Percentiles rank a stretch among this genome's conserved stretches.
Conservation (phyloP, 495 filamentous ascomycete genomes). For the Pseudotulostoma volvatum region DNA sequence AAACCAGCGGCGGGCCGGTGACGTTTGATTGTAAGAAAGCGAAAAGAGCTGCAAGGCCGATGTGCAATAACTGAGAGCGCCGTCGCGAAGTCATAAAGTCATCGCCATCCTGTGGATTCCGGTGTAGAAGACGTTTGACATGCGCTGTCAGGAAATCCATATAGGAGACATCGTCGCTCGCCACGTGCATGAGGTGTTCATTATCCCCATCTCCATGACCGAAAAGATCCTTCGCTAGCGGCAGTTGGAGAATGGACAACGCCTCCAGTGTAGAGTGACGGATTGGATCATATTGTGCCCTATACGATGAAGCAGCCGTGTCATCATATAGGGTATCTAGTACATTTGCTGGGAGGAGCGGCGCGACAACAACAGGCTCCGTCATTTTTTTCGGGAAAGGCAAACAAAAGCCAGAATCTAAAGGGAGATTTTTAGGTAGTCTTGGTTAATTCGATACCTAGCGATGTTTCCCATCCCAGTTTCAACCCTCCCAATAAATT, state of each 20-base stretch:
- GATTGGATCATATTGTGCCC: conserved; percentile 22
- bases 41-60: conserved; percentile 58
- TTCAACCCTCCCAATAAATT: too few species aligned
- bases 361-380: too few species aligned
- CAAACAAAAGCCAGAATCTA: too few species aligned
- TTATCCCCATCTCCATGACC: conserved; percentile 16
- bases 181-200: conserved; percentile 12
- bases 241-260: conserved; percentile 21
- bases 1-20: conserved; percentile 65
- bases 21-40: conserved; percentile 86
- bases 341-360: too few species aligned
- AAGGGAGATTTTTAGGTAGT: too few species aligned
- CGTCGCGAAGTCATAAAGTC: conserved; percentile 17
- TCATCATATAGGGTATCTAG: conserved; percentile 22
- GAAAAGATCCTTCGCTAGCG: conserved; percentile 22
- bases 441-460: too few species aligned
- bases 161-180: conserved; percentile 19
- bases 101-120: conserved; percentile 7
- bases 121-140: conserved; percentile 13
- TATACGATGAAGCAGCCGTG: conserved; percentile 9
- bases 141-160: conserved; percentile 20
- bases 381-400: too few species aligned
- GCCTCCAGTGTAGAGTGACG: conserved; percentile 21
- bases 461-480: too few species aligned
- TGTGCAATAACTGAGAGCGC: conserved; percentile 31